These are phyloP conservation scores for Penicillium freii DNA, from an alignment of 2,329 filamentous ascomycete species.

Conservation along the genomic window DNA sequence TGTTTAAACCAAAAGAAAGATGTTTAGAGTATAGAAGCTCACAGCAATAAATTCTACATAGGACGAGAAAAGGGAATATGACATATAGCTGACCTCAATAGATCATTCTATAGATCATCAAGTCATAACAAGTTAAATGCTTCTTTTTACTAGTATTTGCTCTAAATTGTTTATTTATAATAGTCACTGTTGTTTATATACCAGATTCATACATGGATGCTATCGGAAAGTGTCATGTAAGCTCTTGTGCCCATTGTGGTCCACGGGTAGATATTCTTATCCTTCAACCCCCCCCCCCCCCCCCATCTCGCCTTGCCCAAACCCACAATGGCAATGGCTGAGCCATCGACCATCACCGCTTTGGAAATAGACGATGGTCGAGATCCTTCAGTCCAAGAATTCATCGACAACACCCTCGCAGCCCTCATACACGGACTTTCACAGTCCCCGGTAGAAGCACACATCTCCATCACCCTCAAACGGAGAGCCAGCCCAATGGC, in stretches of 20 bases:
- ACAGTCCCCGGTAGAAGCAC: conserved; percentile 27
- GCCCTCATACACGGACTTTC: conserved; percentile 27
- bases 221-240: background rate
- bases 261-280: background rate
- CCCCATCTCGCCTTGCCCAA: background rate
- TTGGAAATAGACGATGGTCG: conserved; percentile 8
- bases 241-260: background rate
- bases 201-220: background rate
- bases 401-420: conserved; percentile 31
- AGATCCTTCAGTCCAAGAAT: conserved; percentile 24
- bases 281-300: background rate
- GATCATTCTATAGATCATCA: background rate
- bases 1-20: background rate
- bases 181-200: background rate
- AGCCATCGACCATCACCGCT: background rate
- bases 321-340: conserved; percentile 1
- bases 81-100: background rate
- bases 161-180: too few relatives aligned
- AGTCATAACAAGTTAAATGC: background rate
- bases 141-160: background rate
- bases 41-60: background rate
- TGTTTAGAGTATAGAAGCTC: background rate
- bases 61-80: background rate
- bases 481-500: conserved; percentile 21
- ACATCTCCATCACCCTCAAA: conserved; percentile 31